A percentile compares a stretch with the other conserved stretches of the same genome.
phyloP scores from a whole-genome alignment of 2,329 filamentous ascomycete genomes.

The Boeremia lycopersici region DNA sequence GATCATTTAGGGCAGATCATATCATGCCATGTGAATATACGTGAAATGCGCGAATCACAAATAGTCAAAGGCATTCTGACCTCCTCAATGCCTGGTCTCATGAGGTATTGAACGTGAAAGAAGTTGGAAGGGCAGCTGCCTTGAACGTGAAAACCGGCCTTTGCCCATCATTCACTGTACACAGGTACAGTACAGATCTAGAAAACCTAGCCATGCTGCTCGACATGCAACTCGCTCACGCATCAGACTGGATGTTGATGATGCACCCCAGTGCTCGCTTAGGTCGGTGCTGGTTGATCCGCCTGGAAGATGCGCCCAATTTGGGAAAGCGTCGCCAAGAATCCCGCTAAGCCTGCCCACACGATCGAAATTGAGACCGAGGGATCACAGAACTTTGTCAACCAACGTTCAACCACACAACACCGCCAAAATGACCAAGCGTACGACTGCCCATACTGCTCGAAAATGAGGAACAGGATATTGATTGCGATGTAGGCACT shows the following conservation, averaged over 20 bases:
- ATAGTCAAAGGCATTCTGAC: too few species aligned
- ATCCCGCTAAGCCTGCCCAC: slow-evolving; percentile 17
- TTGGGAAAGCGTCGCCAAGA: slow-evolving; percentile 10
- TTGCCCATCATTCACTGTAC: too few species aligned
- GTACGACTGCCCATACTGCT: slow-evolving; percentile 30
- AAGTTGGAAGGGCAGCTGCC: too few species aligned
- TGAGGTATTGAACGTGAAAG: too few species aligned
- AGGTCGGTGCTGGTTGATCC: slow-evolving; percentile 17
- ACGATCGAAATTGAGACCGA: slow-evolving; percentile 14
- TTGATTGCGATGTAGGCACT: slow-evolving; percentile 36
- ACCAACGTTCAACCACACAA: slow-evolving; percentile 25
- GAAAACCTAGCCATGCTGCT: not conserved
- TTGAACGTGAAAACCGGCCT: too few species aligned
- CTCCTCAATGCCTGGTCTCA: too few species aligned
- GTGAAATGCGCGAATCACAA: too few species aligned
- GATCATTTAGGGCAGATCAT: slow-evolving; percentile 34
- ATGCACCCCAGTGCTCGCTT: slow-evolving; percentile 11
- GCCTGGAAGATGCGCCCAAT: slow-evolving; percentile 10
- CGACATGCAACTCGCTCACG: not conserved
- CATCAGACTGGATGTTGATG: not conserved
- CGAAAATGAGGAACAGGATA: slow-evolving; percentile 14
- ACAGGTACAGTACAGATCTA: too few species aligned
- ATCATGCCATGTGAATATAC: not conserved
- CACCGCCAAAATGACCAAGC: slow-evolving; percentile 62
- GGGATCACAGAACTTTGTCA: slow-evolving; percentile 20